Evolutionary conservation across 2,329 filamentous ascomycete species (phyloP).

Genomic region (Colletotrichum tropicale): DNA sequence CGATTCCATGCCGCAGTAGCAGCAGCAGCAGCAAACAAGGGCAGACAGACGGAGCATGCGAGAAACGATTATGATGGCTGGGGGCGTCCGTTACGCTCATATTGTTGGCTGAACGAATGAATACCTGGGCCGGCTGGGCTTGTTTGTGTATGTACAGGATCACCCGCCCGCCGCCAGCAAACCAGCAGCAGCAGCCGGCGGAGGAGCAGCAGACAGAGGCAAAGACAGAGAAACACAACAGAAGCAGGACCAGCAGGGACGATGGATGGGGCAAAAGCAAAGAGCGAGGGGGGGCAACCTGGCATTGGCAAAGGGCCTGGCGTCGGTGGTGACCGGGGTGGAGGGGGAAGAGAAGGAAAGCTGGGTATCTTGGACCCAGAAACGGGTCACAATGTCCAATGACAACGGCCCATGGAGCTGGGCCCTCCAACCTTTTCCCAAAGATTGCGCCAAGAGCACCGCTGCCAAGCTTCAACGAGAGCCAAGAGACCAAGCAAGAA

Average conservation of each 20-base stretch:
- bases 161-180: neutral
- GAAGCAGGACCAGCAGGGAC: neutral
- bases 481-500: neutral
- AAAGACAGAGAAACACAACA: neutral
- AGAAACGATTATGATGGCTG: neutral
- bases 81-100: neutral
- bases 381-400: neutral
- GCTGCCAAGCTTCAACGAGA: neutral
- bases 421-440: neutral
- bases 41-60: neutral
- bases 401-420: neutral
- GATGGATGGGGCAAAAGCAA: neutral
- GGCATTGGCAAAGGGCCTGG: neutral
- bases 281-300: neutral
- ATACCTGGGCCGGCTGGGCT: neutral
- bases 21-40: neutral
- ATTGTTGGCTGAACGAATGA: neutral
- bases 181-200: neutral
- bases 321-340: neutral
- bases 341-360: neutral
- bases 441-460: neutral
- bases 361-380: neutral
- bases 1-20: neutral
- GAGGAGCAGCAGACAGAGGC: neutral
- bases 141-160: neutral